Evolutionary conservation across 495 filamentous ascomycete genomes (phyloP), one percentile per base, ranked within the genome.

Genomic region (Neurospora tetraspora): DNA sequence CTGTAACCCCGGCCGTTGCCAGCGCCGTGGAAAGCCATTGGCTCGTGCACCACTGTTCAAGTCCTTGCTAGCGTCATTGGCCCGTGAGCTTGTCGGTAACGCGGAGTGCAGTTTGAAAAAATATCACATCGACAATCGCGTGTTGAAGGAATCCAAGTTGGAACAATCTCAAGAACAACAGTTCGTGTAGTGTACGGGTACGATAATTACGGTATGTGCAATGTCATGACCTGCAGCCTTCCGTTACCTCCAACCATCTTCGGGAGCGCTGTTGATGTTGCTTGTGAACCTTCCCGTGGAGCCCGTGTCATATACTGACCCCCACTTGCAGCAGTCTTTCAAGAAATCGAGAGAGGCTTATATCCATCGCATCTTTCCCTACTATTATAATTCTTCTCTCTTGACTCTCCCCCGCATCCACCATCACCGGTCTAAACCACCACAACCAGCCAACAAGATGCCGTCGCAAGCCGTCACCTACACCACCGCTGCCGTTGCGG

Each of bases 401-500:
- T 65, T 68, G 45, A 40, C 40, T 53, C 47, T 47, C 27, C 39
- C 53, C 42, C 71, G 23, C 53, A 42, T 43, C 71, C n/a, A 38
- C 53, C 69, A 69, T 27, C 42, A 27, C 16, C 61, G 11, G 61
- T 37, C 72, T 39, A 61, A 73, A 45, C 71, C 69, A 71, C 36
- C 68, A 68, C 68, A 69, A 45, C 31, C 23, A 70, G 71, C 37
- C 73, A n/a, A 39, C 45, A 27, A 31, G 53, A 76, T 73, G 89
- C 89, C 74, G 85, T 84, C 89, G 76, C 84, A 89, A 77, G 88
- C 92, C 70, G 89, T 91, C 69, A 93, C 91, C 71, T 85, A 96
- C 81, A 86, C 91, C 76, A 89, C 91, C 76, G 89, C 90, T 75
- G 88, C 90, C 36, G 88, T 90, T 75, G 93, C 92, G 81, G 91